A percentile compares a stretch with the other conserved stretches of the same genome.
These are phyloP conservation scores for Ogataea salicorniae DNA, from an alignment of 805 yeast genomes.

Conservation along the genomic window DNA sequence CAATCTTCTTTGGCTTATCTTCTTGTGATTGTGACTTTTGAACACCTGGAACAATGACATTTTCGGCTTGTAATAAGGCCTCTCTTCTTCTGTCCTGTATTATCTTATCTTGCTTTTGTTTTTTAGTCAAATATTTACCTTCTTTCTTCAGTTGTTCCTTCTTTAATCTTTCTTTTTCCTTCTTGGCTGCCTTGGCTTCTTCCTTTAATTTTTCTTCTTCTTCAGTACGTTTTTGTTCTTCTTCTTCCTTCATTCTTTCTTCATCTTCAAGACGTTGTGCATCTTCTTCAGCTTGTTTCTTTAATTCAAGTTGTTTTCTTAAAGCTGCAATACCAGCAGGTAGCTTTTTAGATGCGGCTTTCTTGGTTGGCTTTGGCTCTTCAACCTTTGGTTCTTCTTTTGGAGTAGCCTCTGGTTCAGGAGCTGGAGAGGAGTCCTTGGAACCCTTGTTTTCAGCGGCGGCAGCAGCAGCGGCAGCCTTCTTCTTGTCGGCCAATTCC, in stretches of 20 bases:
- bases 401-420: constrained; percentile 36
- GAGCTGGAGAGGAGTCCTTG: constrained; percentile 12
- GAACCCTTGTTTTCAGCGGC: constrained; percentile 6
- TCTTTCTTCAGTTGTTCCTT: constrained; percentile 92
- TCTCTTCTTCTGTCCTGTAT: constrained; percentile 84
- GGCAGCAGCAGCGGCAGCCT: constrained; percentile 38
- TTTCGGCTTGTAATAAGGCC: constrained; percentile 69
- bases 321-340: constrained; percentile 91
- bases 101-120: constrained; percentile 90
- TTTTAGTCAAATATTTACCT: constrained; percentile 90
- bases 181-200: constrained; percentile 62
- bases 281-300: constrained; percentile 85
- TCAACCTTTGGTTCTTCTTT: constrained; percentile 39
- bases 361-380: constrained; percentile 31
- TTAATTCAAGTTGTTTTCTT: constrained; percentile 81
- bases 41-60: constrained; percentile 72
- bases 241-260: constrained; percentile 45
- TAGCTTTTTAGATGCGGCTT: constrained; percentile 55
- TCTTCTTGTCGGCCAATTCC: constrained; percentile 83
- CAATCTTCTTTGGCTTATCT: constrained; percentile 58
- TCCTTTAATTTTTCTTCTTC: constrained; percentile 63
- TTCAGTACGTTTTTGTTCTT: constrained; percentile 43
- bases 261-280: constrained; percentile 67
- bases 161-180: constrained; percentile 81
- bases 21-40: constrained; percentile 23